These are phyloP conservation scores for Stipa capillata DNA, from an alignment of 176 grass and related monocot species.

Conservation along the genomic window DNA sequence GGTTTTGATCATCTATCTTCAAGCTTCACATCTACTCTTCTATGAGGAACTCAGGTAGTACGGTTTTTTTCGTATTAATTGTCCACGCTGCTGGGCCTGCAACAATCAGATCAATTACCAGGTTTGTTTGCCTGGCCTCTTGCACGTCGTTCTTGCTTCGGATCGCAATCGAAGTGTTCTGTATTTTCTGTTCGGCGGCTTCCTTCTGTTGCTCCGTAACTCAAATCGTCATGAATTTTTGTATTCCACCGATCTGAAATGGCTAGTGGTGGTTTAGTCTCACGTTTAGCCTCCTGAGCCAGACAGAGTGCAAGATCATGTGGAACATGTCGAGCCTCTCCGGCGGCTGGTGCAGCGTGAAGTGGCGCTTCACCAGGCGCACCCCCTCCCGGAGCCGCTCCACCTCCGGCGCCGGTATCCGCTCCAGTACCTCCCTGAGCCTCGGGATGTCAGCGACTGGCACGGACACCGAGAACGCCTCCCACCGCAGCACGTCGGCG, in stretches of 20 bases:
- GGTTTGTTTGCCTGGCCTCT: not conserved
- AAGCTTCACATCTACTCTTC: not conserved
- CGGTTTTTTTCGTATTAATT: no score
- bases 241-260: not conserved
- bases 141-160: not conserved
- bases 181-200: not conserved
- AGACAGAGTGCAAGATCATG: constrained; percentile 82
- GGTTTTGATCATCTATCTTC: not conserved
- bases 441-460: constrained; percentile 32
- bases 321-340: constrained; percentile 63
- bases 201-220: not conserved
- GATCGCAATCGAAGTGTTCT: not conserved
- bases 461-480: constrained; percentile 62
- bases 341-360: constrained; percentile 46
- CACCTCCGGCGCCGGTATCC: constrained; percentile 47
- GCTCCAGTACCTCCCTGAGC: constrained; percentile 43
- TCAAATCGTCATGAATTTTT: no score
- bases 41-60: not conserved
- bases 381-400: constrained; percentile 37
- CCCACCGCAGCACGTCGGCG: constrained; percentile 62
- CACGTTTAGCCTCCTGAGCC: constrained; percentile 74
- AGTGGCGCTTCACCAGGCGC: constrained; percentile 53
- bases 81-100: not conserved
- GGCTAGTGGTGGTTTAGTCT: not conserved
- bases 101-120: not conserved